Percentiles rank a stretch among this genome's conserved stretches.
Conservation (phyloP, 371 early-diverging fungal genomes). For the Mortierella sp. region DNA sequence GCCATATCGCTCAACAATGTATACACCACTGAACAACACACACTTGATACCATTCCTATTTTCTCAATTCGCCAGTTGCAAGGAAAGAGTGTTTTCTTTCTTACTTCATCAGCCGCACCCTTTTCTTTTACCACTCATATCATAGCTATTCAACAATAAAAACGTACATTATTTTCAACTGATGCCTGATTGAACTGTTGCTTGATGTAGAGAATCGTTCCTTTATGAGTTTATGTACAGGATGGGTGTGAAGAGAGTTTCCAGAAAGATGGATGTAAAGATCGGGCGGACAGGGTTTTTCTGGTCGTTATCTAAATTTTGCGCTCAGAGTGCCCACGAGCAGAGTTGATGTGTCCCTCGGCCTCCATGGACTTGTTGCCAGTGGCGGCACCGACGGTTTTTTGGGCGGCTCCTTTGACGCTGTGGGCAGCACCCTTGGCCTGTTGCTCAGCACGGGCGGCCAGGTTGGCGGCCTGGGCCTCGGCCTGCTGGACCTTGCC, state of each 20-base stretch:
- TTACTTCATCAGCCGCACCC: neutral
- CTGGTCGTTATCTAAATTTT: constrained; percentile 19
- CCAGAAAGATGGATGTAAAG: neutral
- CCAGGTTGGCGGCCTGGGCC: constrained; percentile 35
- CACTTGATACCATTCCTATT: neutral
- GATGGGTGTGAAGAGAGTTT: neutral
- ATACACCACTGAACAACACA: neutral
- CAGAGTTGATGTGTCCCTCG: constrained; percentile 28
- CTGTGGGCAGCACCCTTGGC: constrained; percentile 33
- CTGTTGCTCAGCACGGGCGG: constrained; percentile 27
- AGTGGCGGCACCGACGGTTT: constrained; percentile 18
- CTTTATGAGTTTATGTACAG: constrained; percentile 7
- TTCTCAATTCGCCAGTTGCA: neutral
- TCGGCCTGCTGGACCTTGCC: constrained; percentile 39
- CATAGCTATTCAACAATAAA: neutral
- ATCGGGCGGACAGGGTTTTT: neutral
- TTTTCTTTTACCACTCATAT: neutral
- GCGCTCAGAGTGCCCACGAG: constrained; percentile 34
- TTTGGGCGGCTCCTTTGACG: constrained; percentile 30
- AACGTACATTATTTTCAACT: neutral
- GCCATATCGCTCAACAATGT: neutral
- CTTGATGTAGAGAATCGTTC: neutral
- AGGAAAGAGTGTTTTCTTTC: no score
- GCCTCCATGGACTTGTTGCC: constrained; percentile 38
- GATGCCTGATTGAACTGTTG: neutral